These are phyloP conservation scores for Cercospora sp. DNA, from an alignment of 2,329 filamentous ascomycete genomes.

Conservation along the genomic window DNA sequence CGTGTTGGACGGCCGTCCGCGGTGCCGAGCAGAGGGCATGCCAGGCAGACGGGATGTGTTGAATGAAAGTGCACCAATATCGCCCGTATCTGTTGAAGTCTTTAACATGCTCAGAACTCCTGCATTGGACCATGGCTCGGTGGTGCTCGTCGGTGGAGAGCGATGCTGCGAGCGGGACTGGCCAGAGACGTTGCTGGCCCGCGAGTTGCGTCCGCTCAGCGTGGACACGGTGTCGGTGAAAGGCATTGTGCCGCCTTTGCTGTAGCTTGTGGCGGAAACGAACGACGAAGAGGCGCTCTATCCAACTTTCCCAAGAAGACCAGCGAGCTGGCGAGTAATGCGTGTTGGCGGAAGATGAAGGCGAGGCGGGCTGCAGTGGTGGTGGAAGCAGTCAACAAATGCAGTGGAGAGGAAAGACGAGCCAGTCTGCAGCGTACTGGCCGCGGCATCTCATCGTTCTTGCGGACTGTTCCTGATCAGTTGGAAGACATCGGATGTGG, in stretches of 20 bases:
- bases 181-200: conserved; percentile 49
- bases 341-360: conserved; percentile 23
- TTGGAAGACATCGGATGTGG: not conserved
- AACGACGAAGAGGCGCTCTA: conserved; percentile 33
- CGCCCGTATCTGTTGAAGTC: conserved; percentile 51
- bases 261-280: conserved; percentile 23
- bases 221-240: conserved; percentile 48
- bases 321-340: conserved; percentile 29
- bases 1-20: conserved; percentile 39
- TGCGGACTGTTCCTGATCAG: not conserved
- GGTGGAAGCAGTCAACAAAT: conserved; percentile 3
- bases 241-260: conserved; percentile 45
- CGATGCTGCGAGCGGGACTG: conserved; percentile 32
- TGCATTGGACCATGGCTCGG: conserved; percentile 40
- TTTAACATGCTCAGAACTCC: conserved; percentile 53
- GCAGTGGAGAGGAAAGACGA: conserved; percentile 6
- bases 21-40: conserved; percentile 40
- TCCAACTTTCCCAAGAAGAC: conserved; percentile 34
- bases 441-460: conserved; percentile 7
- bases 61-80: conserved; percentile 45
- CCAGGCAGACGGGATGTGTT: conserved; percentile 42
- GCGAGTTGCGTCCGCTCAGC: conserved; percentile 49
- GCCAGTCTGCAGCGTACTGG: conserved; percentile 5
- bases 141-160: conserved; percentile 35
- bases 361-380: conserved; percentile 14